These are phyloP conservation scores for Solanum hybrid DNA, from an alignment of 305 asterid genomes.

Conservation along the genomic window DNA sequence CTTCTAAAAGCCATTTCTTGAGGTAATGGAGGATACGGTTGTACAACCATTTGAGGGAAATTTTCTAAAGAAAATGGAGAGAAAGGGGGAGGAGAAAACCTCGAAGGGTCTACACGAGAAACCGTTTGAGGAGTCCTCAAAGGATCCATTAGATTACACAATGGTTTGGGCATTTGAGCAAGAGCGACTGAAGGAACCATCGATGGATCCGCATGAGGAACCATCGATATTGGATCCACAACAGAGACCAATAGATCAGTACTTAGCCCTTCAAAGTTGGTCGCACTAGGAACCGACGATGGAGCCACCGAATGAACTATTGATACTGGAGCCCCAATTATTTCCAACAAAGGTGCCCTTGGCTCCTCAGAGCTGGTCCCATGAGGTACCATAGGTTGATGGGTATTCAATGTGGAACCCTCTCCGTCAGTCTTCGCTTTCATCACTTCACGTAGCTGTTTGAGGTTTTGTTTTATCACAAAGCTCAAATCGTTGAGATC, in stretches of 20 bases:
- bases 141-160: not conserved
- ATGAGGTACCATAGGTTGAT: not conserved
- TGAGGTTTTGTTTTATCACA: not conserved
- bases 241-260: not conserved
- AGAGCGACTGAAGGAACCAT: not conserved
- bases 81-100: not conserved
- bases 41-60: not conserved
- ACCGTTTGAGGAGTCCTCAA: not conserved
- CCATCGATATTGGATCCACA: not conserved
- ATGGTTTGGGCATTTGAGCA: not conserved
- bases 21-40: not conserved
- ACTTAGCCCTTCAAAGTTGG: not conserved
- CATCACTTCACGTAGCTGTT: not conserved
- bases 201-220: not conserved
- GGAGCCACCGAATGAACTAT: not conserved
- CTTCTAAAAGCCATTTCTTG: not conserved
- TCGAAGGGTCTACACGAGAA: not conserved
- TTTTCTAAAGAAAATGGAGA: not conserved
- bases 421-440: not conserved
- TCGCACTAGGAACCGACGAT: not conserved
- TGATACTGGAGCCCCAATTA: not conserved
- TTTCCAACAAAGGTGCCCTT: not conserved
- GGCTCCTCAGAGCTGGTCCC: not conserved
- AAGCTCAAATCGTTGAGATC: not conserved
- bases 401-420: not conserved